Conservation (phyloP, 2,329 filamentous ascomycete species). For the Fusarium napiforme region DNA sequence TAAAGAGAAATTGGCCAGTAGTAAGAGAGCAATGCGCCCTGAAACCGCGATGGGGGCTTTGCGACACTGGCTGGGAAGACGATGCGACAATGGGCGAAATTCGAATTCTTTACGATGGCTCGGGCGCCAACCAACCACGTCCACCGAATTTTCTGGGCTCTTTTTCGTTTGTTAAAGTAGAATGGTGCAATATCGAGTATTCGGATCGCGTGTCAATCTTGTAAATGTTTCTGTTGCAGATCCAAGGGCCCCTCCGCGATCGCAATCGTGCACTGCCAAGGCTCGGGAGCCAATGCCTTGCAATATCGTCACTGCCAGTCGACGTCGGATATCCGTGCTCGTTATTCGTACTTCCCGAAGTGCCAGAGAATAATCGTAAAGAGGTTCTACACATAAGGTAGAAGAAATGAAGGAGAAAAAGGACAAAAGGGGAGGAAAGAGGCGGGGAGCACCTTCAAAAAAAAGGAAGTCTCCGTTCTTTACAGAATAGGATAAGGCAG, state of each 20-base stretch:
- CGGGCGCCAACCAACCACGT: neutral
- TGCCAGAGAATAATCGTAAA: neutral
- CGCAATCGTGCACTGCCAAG: conserved; percentile 41
- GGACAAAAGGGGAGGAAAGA: conserved; percentile 9
- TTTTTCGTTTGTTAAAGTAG: neutral
- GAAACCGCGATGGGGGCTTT: conserved; percentile 23
- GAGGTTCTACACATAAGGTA: neutral
- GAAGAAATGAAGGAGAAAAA: neutral
- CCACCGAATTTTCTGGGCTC: neutral
- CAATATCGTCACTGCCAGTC: conserved; percentile 7
- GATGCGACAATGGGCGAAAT: conserved; percentile 28
- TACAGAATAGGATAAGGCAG: conserved; percentile 1
- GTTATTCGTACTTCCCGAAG: neutral
- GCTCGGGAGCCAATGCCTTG: conserved; percentile 39
- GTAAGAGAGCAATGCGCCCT: conserved; percentile 9
- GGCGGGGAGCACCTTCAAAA: conserved; percentile 32
- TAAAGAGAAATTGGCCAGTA: neutral
- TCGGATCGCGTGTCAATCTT: neutral
- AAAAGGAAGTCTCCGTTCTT: conserved; percentile 33
- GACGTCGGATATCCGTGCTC: conserved; percentile 26
- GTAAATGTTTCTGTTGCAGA: neutral
- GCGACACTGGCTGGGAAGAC: conserved; percentile 28
- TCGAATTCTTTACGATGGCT: conserved; percentile 5
- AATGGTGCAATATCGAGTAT: neutral
- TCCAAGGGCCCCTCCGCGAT: conserved; percentile 30